Percentiles rank a stretch among this genome's conserved stretches.
Conservation (phyloP, 148 eudicot genomes). For the Camellia granthamiana region DNA sequence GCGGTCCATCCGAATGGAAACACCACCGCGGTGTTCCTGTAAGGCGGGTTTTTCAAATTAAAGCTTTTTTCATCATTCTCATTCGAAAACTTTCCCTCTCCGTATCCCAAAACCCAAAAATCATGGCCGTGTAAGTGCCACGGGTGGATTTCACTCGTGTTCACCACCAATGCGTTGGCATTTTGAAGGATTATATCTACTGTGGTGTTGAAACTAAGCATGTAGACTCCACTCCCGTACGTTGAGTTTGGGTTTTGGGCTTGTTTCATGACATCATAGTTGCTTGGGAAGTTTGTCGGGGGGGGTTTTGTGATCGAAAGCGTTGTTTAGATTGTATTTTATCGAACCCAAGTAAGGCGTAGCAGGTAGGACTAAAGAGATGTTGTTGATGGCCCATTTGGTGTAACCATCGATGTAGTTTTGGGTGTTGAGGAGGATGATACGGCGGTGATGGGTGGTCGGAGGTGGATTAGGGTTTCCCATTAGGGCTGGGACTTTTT, state of each 20-base stretch:
- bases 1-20: conserved; percentile 90
- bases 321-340: conserved; percentile 29
- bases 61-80: conserved; percentile 42
- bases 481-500: conserved; percentile 36
- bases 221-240: conserved; percentile 54
- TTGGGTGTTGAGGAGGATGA: conserved; percentile 70
- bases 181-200: conserved; percentile 78
- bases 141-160: conserved; percentile 72
- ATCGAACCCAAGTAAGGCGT: conserved; percentile 77
- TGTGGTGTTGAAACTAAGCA: conserved; percentile 34
- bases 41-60: conserved; percentile 71
- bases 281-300: conserved; percentile 39
- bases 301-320: conserved; percentile 35
- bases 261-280: conserved; percentile 47
- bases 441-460: conserved; percentile 28
- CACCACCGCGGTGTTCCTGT: conserved; percentile 66
- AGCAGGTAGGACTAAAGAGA: conserved; percentile 58
- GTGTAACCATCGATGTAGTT: conserved; percentile 51
- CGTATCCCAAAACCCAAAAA: conserved; percentile 90
- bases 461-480: conserved; percentile 55
- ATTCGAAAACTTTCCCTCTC: conserved; percentile 57
- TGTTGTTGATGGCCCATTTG: conserved; percentile 81
- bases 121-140: conserved; percentile 96
- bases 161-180: conserved; percentile 48
- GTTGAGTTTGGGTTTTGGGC: conserved; percentile 51